These are phyloP conservation scores for Hemileccinum hortonii DNA, from an alignment of 1,284 basidiomycete genomes.

Conservation along the genomic window DNA sequence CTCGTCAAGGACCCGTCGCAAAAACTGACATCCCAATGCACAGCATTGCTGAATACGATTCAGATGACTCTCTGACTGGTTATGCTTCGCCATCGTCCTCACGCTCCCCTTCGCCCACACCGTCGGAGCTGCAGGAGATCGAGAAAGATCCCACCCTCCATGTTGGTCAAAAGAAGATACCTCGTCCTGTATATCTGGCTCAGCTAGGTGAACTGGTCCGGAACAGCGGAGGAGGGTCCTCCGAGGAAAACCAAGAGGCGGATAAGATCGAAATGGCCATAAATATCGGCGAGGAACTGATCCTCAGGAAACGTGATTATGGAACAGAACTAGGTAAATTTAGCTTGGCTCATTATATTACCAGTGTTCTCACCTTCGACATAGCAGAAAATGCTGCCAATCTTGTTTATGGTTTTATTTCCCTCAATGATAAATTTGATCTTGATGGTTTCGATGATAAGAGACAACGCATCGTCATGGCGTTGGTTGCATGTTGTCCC, in stretches of 20 bases:
- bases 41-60: slow-evolving; percentile 53
- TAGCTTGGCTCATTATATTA: neutral
- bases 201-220: slow-evolving; percentile 76
- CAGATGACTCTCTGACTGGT: slow-evolving; percentile 81
- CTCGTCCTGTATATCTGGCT: slow-evolving; percentile 78
- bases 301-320: slow-evolving; percentile 77
- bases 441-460: slow-evolving; percentile 77
- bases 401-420: slow-evolving; percentile 71
- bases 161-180: slow-evolving; percentile 62
- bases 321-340: slow-evolving; percentile 80
- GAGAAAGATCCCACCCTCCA: slow-evolving; percentile 79
- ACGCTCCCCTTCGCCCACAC: slow-evolving; percentile 76
- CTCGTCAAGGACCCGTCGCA: slow-evolving; percentile 1
- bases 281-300: slow-evolving; percentile 73
- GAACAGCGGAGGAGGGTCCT: slow-evolving; percentile 44
- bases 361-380: slow-evolving; percentile 2
- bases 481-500: slow-evolving; percentile 80
- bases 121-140: slow-evolving; percentile 77
- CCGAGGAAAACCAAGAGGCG: slow-evolving; percentile 67
- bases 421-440: slow-evolving; percentile 82
- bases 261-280: slow-evolving; percentile 79
- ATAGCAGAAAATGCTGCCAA: slow-evolving; percentile 87
- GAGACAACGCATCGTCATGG: slow-evolving; percentile 74
- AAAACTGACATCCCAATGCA: neutral
- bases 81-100: slow-evolving; percentile 71